These are phyloP conservation scores for Dictyostelium purpureum DNA, from an alignment of 78 protist genomes.

Conservation along the genomic window DNA sequence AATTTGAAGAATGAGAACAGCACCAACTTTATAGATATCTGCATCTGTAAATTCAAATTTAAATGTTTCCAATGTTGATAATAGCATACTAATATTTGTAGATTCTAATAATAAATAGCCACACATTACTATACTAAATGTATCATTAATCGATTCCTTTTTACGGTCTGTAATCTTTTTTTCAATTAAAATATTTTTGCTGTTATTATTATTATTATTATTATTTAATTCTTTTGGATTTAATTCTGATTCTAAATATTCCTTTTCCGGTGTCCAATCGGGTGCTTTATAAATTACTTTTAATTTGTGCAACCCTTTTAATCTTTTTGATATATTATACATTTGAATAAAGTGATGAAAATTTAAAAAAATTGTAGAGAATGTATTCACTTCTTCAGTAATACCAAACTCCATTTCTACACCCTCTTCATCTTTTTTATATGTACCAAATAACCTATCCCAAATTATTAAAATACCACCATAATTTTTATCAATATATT, in stretches of 20 bases:
- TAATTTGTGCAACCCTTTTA: constrained; percentile 23
- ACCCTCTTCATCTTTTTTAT: background rate
- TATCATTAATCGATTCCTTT: constrained; percentile 1
- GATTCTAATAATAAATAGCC: background rate
- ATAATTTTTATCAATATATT: constrained; percentile 38
- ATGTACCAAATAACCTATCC: constrained; percentile 33
- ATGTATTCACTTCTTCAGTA: background rate
- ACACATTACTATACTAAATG: constrained; percentile 4
- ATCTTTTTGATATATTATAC: constrained; percentile 32
- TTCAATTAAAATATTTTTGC: background rate
- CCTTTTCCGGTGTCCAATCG: constrained; percentile 12
- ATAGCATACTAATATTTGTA: background rate
- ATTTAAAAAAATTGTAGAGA: background rate
- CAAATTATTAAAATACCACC: constrained; percentile 21
- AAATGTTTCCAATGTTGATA: constrained; percentile 12
- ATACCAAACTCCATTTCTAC: background rate
- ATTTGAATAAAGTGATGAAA: constrained; percentile 1
- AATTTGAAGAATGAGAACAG: background rate
- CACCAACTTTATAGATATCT: background rate
- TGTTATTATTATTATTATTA: background rate
- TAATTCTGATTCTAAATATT: background rate
- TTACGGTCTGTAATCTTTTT: background rate
- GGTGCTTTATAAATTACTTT: constrained; percentile 42
- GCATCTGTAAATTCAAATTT: background rate
- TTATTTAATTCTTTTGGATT: background rate